Conservation (phyloP, 1,284 basidiomycete species). For the Ceratobasidium sp. region DNA sequence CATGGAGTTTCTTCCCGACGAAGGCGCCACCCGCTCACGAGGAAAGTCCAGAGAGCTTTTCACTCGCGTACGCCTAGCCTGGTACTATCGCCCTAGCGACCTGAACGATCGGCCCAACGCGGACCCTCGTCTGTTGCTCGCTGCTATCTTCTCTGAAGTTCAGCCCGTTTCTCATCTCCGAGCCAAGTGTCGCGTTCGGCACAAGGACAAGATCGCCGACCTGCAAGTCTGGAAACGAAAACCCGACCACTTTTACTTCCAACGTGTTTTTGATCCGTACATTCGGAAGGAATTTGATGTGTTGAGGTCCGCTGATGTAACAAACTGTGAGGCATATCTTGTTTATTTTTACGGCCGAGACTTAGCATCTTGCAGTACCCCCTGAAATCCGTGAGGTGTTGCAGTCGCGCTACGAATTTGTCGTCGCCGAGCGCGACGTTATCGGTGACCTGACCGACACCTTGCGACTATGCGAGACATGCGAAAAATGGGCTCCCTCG, state of each 20-base stretch:
- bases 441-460: conserved; percentile 90
- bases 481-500: conserved; percentile 88
- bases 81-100: conserved; percentile 93
- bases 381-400: conserved; percentile 80
- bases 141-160: conserved; percentile 94
- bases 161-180: conserved; percentile 92
- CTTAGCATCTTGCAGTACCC: conserved; percentile 67
- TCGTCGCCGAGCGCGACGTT: conserved; percentile 93
- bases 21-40: conserved; percentile 61
- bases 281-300: conserved; percentile 99
- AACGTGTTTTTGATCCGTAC: conserved; percentile 94
- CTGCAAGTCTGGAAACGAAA: conserved; percentile 94
- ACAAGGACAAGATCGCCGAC: conserved; percentile 94
- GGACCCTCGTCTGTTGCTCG: conserved; percentile 89
- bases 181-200: conserved; percentile 90
- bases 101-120: conserved; percentile 84
- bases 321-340: conserved; percentile 76
- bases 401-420: conserved; percentile 88
- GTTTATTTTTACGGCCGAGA: neutral
- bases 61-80: conserved; percentile 86
- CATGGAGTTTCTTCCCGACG: conserved; percentile 92
- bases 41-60: conserved; percentile 68
- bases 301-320: conserved; percentile 84
- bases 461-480: conserved; percentile 86
- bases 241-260: conserved; percentile 95